Evolutionary conservation across 306 rosid genomes (phyloP).

Genomic region (Vachellia collinsii): DNA sequence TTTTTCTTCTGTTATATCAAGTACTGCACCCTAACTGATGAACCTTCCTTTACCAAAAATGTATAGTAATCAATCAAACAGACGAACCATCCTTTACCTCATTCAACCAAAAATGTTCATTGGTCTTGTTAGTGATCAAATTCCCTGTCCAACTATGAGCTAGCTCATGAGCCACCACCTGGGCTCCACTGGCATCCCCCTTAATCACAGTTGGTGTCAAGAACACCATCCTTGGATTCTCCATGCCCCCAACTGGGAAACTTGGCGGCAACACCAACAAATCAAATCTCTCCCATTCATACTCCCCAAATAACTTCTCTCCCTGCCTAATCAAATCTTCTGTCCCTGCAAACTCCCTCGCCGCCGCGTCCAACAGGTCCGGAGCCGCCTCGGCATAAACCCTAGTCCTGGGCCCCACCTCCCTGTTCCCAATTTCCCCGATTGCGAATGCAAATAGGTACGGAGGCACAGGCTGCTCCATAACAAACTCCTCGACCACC

Average conservation of each 20-base stretch:
- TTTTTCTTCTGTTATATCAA: not conserved
- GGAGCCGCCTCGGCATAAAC: conserved; percentile 76
- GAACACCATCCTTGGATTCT: conserved; percentile 94
- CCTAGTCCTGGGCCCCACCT: conserved; percentile 89
- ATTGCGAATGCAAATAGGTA: conserved; percentile 87
- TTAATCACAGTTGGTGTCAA: conserved; percentile 89
- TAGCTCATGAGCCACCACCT: conserved; percentile 91
- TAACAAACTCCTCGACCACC: conserved; percentile 83
- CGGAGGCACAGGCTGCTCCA: conserved; percentile 89
- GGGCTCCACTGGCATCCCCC: conserved; percentile 86
- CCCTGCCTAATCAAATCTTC: conserved; percentile 88
- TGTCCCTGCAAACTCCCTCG: conserved; percentile 72
- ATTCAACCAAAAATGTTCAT: conserved; percentile 94
- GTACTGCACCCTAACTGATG: not conserved
- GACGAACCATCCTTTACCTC: conserved; percentile 56
- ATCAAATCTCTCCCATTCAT: conserved; percentile 91
- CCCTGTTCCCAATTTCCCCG: conserved; percentile 73
- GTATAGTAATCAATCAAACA: not conserved
- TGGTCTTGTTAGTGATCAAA: conserved; percentile 85
- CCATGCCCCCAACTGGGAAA: conserved; percentile 94
- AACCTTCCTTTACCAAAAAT: too few species aligned
- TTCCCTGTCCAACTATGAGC: conserved; percentile 99
- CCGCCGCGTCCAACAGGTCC: conserved; percentile 66
- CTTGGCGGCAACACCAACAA: conserved; percentile 88
- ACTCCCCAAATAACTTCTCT: conserved; percentile 71